Evolutionary conservation across 768 basidiomycete species (phyloP).

Genomic region (Cystoderma amianthinum): DNA sequence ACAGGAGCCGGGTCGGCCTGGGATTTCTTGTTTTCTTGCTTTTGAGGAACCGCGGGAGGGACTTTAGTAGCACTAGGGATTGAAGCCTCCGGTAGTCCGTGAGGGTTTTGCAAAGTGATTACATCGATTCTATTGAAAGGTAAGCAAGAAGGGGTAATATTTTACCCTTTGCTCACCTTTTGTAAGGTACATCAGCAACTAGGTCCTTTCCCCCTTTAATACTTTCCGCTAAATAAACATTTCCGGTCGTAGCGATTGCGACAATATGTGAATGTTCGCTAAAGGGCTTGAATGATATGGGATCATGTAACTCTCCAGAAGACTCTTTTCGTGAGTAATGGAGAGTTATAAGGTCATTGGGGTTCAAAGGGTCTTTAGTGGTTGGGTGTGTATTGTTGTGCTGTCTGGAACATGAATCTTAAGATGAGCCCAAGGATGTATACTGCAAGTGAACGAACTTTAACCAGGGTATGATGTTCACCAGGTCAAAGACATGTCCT

Average conservation of each 20-base stretch:
- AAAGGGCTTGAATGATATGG: conserved; percentile 97
- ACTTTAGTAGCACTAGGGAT: conserved; percentile 16
- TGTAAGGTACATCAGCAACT: conserved; percentile 79
- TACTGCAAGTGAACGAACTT: conserved; percentile 46
- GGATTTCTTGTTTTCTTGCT: conserved; percentile 24
- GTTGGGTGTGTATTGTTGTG: conserved; percentile 78
- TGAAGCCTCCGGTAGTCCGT: conserved; percentile 62
- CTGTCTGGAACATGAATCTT: conserved; percentile 40
- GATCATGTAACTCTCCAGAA: conserved; percentile 87
- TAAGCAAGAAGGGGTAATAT: conserved; percentile 4
- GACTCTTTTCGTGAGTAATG: conserved; percentile 78
- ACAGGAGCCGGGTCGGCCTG: conserved; percentile 8
- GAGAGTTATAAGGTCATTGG: conserved; percentile 71
- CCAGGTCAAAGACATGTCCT: conserved; percentile 77
- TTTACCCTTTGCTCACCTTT: conserved; percentile 45
- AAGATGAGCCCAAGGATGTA: conserved; percentile 3
- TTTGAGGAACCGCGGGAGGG: conserved; percentile 21
- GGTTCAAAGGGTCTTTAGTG: conserved; percentile 63
- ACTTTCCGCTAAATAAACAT: conserved; percentile 91
- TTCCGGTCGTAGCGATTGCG: conserved; percentile 83
- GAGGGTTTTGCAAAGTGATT: conserved; percentile 91
- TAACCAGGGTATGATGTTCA: conserved; percentile 92
- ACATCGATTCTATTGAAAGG: conserved; percentile 62
- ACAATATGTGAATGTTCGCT: conserved; percentile 95
- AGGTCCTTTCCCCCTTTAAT: conserved; percentile 82